Evolutionary conservation across 2,329 filamentous ascomycete genomes (phyloP), one percentile per base, ranked within the genome.

Genomic region (Diaporthe citri): DNA sequence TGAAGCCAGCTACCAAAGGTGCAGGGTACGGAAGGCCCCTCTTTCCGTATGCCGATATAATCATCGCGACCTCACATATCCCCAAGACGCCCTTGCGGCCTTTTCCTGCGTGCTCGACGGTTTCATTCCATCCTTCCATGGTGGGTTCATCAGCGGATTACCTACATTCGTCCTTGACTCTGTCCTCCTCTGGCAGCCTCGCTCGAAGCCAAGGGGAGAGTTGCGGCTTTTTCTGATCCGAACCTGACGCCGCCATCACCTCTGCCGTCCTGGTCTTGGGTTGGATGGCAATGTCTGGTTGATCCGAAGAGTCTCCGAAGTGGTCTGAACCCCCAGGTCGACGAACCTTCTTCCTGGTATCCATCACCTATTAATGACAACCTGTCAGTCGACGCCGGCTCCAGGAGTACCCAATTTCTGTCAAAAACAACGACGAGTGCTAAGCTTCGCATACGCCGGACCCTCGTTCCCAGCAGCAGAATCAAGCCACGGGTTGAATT

Each of bases 241-340:
- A 8, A 8, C 22, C 6, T n/a, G 46, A 17, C 46, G 4, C 20
- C 46, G 22, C 20, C 20, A n/a, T 51, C 46, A 9, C 25, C 36
- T 22, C 39, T 36, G 1, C 46, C 64, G 17, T 69, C 64, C 13
- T 69, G 64, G 64, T 69, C 64, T 3, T 69, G 64, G 64, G 12
- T 36, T 4, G 64, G 39, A n/a, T 69, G 64, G 64, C 46, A 39
- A 25, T 69, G 64, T 43, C 25, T 51, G 64, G 9, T 69, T n/a
- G 64, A 69, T 39, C 64, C 64, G 25, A 28, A 17, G 8, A 69
- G 64, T n/a, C 46, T 69, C 4, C 20, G 31, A n/a, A n/a, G 43
- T 3, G 28, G 46, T 4, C 64, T 69, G 20, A 36, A 17, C 28
- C 17, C 10, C 15, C 25, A 17, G 43, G 64, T 17, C n/a, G 46